These are phyloP conservation scores for Penicillium rolfsii DNA, from an alignment of 2,329 filamentous ascomycete genomes.

Conservation along the genomic window DNA sequence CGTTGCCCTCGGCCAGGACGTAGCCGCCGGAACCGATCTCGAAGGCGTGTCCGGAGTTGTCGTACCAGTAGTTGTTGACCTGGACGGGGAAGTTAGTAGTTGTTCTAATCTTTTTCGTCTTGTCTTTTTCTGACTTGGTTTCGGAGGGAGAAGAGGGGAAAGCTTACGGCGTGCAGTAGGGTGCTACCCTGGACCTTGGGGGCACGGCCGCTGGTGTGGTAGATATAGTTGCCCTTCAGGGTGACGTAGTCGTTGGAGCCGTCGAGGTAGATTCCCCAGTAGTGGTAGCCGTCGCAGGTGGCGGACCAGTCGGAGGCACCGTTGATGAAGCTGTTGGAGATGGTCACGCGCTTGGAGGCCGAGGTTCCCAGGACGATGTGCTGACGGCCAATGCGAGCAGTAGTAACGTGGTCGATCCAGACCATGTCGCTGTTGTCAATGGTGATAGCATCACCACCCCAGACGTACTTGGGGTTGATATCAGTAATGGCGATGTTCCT, in stretches of 20 bases:
- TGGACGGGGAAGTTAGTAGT: background rate
- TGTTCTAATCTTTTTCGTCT: too few species aligned
- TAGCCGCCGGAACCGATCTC: constrained; percentile 52
- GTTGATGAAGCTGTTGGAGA: constrained; percentile 65
- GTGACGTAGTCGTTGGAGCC: constrained; percentile 62
- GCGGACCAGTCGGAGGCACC: constrained; percentile 59
- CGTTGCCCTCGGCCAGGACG: constrained; percentile 61
- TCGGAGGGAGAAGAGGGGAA: background rate
- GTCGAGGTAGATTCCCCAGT: constrained; percentile 63
- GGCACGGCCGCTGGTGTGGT: constrained; percentile 60
- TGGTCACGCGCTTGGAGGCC: constrained; percentile 59
- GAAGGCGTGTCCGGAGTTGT: constrained; percentile 61
- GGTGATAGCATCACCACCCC: constrained; percentile 63
- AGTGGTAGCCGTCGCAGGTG: constrained; percentile 62
- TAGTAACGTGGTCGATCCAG: constrained; percentile 60
- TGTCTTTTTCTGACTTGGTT: too few species aligned
- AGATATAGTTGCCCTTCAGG: constrained; percentile 64
- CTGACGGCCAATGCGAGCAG: constrained; percentile 62
- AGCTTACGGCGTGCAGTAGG: constrained; percentile 56
- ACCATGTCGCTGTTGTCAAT: constrained; percentile 49
- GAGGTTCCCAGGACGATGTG: constrained; percentile 62
- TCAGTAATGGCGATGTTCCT: constrained; percentile 59
- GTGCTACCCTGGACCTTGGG: constrained; percentile 62
- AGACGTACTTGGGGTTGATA: constrained; percentile 62
- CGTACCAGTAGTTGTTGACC: constrained; percentile 66